These are phyloP conservation scores for Talaromyces sp. DNA, from an alignment of 2,329 filamentous ascomycete genomes.

Conservation along the genomic window DNA sequence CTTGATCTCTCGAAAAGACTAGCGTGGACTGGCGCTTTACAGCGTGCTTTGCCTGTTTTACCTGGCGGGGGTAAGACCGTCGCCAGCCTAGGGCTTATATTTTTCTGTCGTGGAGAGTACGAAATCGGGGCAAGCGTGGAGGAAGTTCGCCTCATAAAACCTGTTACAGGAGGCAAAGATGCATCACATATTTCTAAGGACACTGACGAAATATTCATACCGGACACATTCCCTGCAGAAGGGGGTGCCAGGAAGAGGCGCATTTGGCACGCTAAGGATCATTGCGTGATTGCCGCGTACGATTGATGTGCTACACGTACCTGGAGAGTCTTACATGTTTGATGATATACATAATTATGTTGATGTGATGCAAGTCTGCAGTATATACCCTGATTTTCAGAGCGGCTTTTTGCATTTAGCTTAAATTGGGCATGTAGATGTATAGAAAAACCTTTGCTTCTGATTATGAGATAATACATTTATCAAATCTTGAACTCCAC, in stretches of 20 bases:
- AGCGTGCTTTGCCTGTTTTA: slow-evolving; percentile 66
- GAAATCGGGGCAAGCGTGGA: slow-evolving; percentile 78
- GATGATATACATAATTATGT: background rate
- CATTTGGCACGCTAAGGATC: slow-evolving; percentile 46
- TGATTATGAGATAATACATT: background rate
- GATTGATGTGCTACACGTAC: slow-evolving; percentile 21
- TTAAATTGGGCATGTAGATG: slow-evolving; percentile 4
- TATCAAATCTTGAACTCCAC: background rate
- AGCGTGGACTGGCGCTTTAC: slow-evolving; percentile 79
- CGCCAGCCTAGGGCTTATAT: slow-evolving; percentile 66
- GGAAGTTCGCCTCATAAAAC: slow-evolving; percentile 60
- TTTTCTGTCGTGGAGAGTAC: slow-evolving; percentile 75
- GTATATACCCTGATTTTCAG: slow-evolving; percentile 15
- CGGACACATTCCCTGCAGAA: slow-evolving; percentile 39
- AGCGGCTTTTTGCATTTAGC: slow-evolving; percentile 6
- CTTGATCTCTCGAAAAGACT: slow-evolving; percentile 80
- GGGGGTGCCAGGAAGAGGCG: slow-evolving; percentile 37
- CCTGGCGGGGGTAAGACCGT: slow-evolving; percentile 57
- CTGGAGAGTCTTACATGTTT: background rate
- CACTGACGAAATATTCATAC: slow-evolving; percentile 29
- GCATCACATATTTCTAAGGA: slow-evolving; percentile 9
- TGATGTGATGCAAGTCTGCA: background rate
- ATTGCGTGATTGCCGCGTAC: slow-evolving; percentile 43
- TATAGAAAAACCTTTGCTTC: background rate
- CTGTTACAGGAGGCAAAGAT: slow-evolving; percentile 12